phyloP scores from a whole-genome alignment of 805 yeast genomes.

The Nakazawaea populi region DNA sequence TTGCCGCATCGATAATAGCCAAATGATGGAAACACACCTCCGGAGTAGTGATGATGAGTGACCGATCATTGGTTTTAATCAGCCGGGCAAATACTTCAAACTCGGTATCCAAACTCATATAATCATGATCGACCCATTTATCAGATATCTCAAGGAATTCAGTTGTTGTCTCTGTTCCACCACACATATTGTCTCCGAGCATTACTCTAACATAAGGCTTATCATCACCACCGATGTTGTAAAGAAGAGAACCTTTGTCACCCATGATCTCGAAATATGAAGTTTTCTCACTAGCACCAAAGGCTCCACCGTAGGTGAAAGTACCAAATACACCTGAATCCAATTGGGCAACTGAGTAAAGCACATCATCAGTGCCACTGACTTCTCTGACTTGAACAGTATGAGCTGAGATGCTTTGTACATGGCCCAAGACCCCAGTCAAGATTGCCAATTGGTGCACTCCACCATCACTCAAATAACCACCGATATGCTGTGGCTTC shows the following conservation, averaged over 20 bases:
- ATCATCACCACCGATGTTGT: slow-evolving; percentile 53
- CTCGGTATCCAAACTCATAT: slow-evolving; percentile 35
- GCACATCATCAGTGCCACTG: slow-evolving; percentile 79
- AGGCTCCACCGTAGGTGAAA: slow-evolving; percentile 80
- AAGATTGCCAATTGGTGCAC: slow-evolving; percentile 90
- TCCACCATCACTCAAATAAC: slow-evolving; percentile 90
- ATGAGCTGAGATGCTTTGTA: slow-evolving; percentile 64
- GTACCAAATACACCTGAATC: slow-evolving; percentile 66
- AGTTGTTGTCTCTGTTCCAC: slow-evolving; percentile 38
- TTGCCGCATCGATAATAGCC: slow-evolving; percentile 82
- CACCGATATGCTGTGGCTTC: slow-evolving; percentile 89
- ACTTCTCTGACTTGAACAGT: slow-evolving; percentile 71
- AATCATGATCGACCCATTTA: slow-evolving; percentile 18
- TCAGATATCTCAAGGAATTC: slow-evolving; percentile 34
- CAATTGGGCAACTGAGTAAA: slow-evolving; percentile 61
- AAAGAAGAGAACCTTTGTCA: slow-evolving; percentile 64
- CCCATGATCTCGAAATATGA: slow-evolving; percentile 71
- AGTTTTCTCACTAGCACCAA: slow-evolving; percentile 74
- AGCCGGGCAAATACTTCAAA: slow-evolving; percentile 40
- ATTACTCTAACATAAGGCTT: slow-evolving; percentile 30
- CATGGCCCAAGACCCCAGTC: slow-evolving; percentile 75
- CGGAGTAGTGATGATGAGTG: slow-evolving; percentile 39
- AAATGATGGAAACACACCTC: slow-evolving; percentile 85
- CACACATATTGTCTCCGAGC: slow-evolving; percentile 33
- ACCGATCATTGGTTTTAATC: slow-evolving; percentile 17